These are phyloP conservation scores for Sporormia fimetaria DNA, from an alignment of 495 filamentous ascomycete genomes.

Conservation along the genomic window DNA sequence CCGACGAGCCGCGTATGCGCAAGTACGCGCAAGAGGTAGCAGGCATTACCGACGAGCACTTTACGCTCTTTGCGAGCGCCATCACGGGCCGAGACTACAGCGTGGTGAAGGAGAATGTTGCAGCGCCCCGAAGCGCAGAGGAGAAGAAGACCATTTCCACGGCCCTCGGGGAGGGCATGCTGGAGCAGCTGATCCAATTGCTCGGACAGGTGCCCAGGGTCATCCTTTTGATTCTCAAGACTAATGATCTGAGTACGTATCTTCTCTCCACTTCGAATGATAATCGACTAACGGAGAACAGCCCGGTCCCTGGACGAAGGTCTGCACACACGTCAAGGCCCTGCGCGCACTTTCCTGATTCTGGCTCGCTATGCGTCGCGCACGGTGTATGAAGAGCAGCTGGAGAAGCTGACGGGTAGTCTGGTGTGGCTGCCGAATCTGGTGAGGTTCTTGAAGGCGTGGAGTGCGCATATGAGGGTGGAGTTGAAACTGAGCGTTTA, in stretches of 20 bases:
- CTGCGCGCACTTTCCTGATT: conserved; percentile 82
- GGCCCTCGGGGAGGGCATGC: conserved; percentile 75
- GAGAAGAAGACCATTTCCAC: conserved; percentile 75
- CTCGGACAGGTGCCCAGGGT: conserved; percentile 81
- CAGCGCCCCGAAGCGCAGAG: conserved; percentile 48
- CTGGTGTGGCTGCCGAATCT: conserved; percentile 46
- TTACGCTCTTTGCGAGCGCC: conserved; percentile 88
- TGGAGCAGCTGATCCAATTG: conserved; percentile 78
- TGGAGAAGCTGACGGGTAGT: conserved; percentile 60
- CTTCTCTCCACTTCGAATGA: not conserved
- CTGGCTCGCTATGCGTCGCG: conserved; percentile 84
- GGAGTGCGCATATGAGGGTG: conserved; percentile 49
- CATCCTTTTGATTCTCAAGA: conserved; percentile 93
- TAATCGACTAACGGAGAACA: conserved; percentile 25
- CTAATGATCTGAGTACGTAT: conserved; percentile 78
- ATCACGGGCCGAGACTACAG: conserved; percentile 91
- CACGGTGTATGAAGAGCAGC: conserved; percentile 76
- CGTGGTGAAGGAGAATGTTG: conserved; percentile 51
- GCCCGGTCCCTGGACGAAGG: conserved; percentile 87
- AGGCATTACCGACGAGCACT: conserved; percentile 80
- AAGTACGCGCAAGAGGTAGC: conserved; percentile 82
- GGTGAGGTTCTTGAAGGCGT: conserved; percentile 44
- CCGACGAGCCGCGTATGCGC: conserved; percentile 71
- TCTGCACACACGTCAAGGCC: conserved; percentile 79
- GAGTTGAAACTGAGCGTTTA: conserved; percentile 53